phyloP scores from a whole-genome alignment of 2,329 filamentous ascomycete genomes.

The Talaromyces sp. region DNA sequence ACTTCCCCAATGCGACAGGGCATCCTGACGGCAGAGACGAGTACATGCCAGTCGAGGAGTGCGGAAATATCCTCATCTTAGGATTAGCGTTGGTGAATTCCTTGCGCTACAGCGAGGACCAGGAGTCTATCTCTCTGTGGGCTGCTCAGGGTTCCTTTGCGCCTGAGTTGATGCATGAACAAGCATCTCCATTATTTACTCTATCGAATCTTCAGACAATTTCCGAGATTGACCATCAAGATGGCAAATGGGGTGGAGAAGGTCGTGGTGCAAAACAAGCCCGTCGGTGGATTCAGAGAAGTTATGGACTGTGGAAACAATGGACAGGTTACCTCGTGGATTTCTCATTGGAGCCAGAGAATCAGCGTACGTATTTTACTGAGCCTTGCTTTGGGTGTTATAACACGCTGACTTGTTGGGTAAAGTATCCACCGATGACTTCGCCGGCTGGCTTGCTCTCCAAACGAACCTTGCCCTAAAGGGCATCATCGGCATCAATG shows the following conservation, averaged over 20 bases:
- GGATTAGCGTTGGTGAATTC: slow-evolving; percentile 71
- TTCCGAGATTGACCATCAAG: slow-evolving; percentile 54
- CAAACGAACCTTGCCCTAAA: slow-evolving; percentile 81
- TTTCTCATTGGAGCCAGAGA: slow-evolving; percentile 65
- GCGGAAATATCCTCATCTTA: slow-evolving; percentile 74
- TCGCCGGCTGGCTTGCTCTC: slow-evolving; percentile 70
- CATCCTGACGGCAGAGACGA: slow-evolving; percentile 52
- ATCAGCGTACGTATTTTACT: slow-evolving; percentile 52
- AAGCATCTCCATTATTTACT: slow-evolving; percentile 41
- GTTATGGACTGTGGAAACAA: slow-evolving; percentile 67
- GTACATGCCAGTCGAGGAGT: slow-evolving; percentile 56
- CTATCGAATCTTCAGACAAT: slow-evolving; percentile 46
- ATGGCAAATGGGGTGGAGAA: slow-evolving; percentile 56
- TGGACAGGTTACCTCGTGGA: slow-evolving; percentile 78
- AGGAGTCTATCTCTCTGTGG: slow-evolving; percentile 55
- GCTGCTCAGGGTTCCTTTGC: slow-evolving; percentile 38
- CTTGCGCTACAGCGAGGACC: slow-evolving; percentile 57
- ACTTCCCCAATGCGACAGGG: slow-evolving; percentile 53
- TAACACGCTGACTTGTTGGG: neutral
- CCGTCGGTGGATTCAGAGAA: slow-evolving; percentile 60
- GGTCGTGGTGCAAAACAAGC: slow-evolving; percentile 53
- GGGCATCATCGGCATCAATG: slow-evolving; percentile 75
- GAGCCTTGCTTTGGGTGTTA: neutral
- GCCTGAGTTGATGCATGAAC: slow-evolving; percentile 21
- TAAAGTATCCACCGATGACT: slow-evolving; percentile 77